phyloP scores from a whole-genome alignment of 2,329 filamentous ascomycete genomes.

The Phialophora macrospora region DNA sequence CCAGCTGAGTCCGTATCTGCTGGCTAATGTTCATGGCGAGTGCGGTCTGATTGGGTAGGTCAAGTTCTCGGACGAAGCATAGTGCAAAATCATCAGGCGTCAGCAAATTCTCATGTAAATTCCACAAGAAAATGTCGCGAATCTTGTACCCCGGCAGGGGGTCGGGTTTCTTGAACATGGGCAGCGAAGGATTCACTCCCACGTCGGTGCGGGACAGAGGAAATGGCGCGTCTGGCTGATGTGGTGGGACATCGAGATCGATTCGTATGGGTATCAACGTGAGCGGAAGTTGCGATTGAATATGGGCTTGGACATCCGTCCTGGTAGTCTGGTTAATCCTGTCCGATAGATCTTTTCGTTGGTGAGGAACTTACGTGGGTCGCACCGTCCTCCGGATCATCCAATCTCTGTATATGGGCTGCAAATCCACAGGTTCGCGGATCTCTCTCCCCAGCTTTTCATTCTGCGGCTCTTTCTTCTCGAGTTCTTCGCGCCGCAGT shows the following conservation, averaged over 20 bases:
- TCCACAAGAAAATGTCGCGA: slow-evolving; percentile 97
- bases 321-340: slow-evolving; percentile 41
- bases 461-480: slow-evolving; percentile 66
- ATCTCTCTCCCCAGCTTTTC: slow-evolving; percentile 87
- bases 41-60: slow-evolving; percentile 74
- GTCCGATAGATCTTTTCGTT: not conserved
- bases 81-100: slow-evolving; percentile 97
- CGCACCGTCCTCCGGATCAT: slow-evolving; percentile 72
- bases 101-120: slow-evolving; percentile 89
- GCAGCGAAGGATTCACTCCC: slow-evolving; percentile 66
- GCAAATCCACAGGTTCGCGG: slow-evolving; percentile 75
- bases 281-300: slow-evolving; percentile 76
- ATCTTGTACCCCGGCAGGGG: slow-evolving; percentile 82
- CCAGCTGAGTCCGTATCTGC: slow-evolving; percentile 91
- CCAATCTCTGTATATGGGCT: slow-evolving; percentile 94
- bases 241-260: slow-evolving; percentile 86
- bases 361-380: slow-evolving; percentile 46
- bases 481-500: slow-evolving; percentile 74
- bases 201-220: slow-evolving; percentile 50
- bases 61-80: slow-evolving; percentile 86
- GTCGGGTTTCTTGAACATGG: slow-evolving; percentile 80
- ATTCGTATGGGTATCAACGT: slow-evolving; percentile 95
- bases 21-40: slow-evolving; percentile 83
- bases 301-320: slow-evolving; percentile 65
- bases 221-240: slow-evolving; percentile 55